Base-by-base conservation (phyloP, 805 yeast species). In the Ogataea salicorniae region DNA sequence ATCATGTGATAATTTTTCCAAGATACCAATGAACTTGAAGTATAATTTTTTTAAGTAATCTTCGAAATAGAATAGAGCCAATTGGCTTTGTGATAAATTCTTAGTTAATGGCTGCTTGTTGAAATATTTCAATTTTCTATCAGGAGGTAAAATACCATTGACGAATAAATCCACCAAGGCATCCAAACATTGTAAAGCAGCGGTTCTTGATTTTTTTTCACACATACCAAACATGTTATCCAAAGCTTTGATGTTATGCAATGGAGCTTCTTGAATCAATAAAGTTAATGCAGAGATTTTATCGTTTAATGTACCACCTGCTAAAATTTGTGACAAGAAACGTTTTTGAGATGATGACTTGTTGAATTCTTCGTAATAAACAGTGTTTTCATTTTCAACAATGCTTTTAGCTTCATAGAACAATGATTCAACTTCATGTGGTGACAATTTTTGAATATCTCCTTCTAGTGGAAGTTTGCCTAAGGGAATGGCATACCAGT, bases 241-340 rank as follows among this genome's bases (percentile, higher is more conserved):
- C 48, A 94, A 72, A 0, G 96, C 88, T 63, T 88, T 87, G 45
- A 83, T 61, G 57, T 92, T 87, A 63, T 94, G 98, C 46, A 90
- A 64, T 6, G 99, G 99, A 2, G 97, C 91, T 70, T 94, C 98
- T 64, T 94, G 98, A 42, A 91, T 79, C 62, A 94, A 73, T 62
- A 94, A 79, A 0, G 99, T 92, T 61, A 94, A 75, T 0, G 99
- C 97, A 42, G 96, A 87, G 46, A 94, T 87, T 70, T 94, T 90
- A 83, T 94, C 99, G 58, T 82, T 84, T 58, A 92, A 75, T 0
- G 99, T 94, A 87, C 99, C 99, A 55, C 81, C 84, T 6, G 90
- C 76, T 59, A 94, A 77, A 56, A 94, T 84, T 67, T 92, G 95
- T 1, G 92, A 78, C 74, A 89, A 80, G 66, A 92, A 92, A 74